Evolutionary conservation across 805 yeast genomes (phyloP).

Genomic region (Yarrowia osloensis): DNA sequence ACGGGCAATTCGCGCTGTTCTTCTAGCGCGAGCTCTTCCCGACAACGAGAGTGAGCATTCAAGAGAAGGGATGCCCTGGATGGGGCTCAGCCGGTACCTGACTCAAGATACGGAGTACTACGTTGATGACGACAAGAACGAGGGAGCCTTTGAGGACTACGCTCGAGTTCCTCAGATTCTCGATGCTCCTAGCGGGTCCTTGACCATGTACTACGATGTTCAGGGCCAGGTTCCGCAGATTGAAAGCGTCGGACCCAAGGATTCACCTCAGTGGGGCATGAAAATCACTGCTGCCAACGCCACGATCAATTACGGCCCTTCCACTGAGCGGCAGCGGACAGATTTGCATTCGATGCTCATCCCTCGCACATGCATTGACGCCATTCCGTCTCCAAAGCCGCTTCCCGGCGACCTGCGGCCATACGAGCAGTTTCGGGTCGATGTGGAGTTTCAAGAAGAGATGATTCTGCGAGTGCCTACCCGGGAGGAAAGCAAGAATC

Average conservation of each 20-base stretch:
- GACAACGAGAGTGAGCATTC: constrained; percentile 3
- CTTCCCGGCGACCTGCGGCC: constrained; percentile 56
- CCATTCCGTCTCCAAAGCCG: constrained; percentile 47
- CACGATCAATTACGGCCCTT: constrained; percentile 84
- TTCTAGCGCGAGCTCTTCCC: background rate
- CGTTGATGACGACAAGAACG: constrained; percentile 41
- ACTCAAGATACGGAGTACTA: constrained; percentile 42
- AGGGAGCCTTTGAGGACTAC: constrained; percentile 60
- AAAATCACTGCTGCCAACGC: constrained; percentile 61
- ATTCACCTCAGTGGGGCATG: constrained; percentile 58
- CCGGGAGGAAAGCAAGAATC: constrained; percentile 80
- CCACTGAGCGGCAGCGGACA: constrained; percentile 86
- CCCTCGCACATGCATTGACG: constrained; percentile 66
- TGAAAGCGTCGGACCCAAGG: background rate
- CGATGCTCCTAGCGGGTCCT: constrained; percentile 56
- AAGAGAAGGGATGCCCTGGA: constrained; percentile 53
- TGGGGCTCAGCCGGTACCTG: constrained; percentile 73
- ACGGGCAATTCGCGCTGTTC: constrained; percentile 7
- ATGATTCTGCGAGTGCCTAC: constrained; percentile 74
- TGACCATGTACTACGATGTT: constrained; percentile 67
- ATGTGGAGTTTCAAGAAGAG: constrained; percentile 64
- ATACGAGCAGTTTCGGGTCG: constrained; percentile 57
- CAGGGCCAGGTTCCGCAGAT: constrained; percentile 61
- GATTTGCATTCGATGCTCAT: constrained; percentile 64
- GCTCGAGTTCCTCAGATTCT: constrained; percentile 74